Conservation (phyloP, 2,329 filamentous ascomycete species). For the Aspergillus ochraceoroseus region DNA sequence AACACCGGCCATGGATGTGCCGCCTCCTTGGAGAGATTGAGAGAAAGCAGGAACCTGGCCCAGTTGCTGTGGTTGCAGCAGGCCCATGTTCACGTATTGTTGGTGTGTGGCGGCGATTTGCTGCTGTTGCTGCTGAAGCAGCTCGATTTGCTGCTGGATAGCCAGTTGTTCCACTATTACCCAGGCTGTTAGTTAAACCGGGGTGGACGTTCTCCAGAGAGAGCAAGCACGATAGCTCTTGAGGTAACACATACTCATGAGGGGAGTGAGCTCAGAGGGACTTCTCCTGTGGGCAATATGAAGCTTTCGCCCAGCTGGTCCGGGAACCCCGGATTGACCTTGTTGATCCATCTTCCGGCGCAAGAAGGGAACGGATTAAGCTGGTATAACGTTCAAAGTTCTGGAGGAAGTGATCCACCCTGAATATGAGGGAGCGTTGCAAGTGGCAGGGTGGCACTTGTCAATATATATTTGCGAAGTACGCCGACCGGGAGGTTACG, state of each 20-base stretch:
- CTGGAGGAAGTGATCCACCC: constrained; percentile 14
- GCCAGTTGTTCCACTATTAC: constrained; percentile 86
- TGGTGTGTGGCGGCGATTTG: constrained; percentile 95
- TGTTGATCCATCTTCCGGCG: constrained; percentile 59
- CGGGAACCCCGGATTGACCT: constrained; percentile 53
- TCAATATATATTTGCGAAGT: constrained; percentile 25
- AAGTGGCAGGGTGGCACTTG: constrained; percentile 25
- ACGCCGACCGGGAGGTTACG: constrained; percentile 25
- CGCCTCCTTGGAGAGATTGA: constrained; percentile 65
- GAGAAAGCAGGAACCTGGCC: constrained; percentile 67
- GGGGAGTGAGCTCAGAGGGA: constrained; percentile 91
- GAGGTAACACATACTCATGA: constrained; percentile 76
- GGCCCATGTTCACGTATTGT: constrained; percentile 96
- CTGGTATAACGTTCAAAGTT: constrained; percentile 12
- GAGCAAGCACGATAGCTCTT: constrained; percentile 5
- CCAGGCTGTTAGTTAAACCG: constrained; percentile 1
- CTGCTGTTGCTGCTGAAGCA: constrained; percentile 95
- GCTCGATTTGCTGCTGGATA: constrained; percentile 96
- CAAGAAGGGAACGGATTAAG: constrained; percentile 19
- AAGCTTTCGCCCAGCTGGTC: constrained; percentile 79
- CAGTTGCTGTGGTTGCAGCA: constrained; percentile 83
- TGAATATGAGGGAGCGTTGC: constrained; percentile 26
- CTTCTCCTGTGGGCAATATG: constrained; percentile 97
- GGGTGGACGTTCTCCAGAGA: constrained; percentile 38
- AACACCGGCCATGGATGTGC: constrained; percentile 64